These are phyloP conservation scores for Cetraspora pellucida DNA, from an alignment of 192 early-diverging fungal genomes.

Conservation along the genomic window DNA sequence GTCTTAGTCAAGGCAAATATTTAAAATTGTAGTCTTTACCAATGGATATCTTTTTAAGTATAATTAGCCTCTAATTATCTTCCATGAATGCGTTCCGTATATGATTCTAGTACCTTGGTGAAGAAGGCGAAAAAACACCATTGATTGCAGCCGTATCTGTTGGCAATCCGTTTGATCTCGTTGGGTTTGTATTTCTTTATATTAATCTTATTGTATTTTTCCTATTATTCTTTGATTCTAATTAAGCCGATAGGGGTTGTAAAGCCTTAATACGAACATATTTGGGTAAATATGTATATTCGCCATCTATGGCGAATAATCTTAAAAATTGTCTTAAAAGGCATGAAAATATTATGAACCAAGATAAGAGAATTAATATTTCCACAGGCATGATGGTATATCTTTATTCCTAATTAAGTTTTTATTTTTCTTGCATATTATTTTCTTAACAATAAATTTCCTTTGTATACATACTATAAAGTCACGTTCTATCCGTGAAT, in stretches of 20 bases:
- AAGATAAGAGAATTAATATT: conserved; percentile 33
- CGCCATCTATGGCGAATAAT: conserved; percentile 52
- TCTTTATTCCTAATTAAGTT: neutral
- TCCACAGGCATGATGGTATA: neutral
- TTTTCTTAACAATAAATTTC: neutral
- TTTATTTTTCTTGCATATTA: neutral
- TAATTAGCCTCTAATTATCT: too few relatives aligned
- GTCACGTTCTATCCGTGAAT: conserved; percentile 70
- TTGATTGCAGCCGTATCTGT: conserved; percentile 78
- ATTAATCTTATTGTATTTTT: conserved; percentile 20
- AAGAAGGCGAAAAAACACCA: conserved; percentile 73
- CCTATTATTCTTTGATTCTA: conserved; percentile 19
- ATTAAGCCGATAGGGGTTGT: conserved; percentile 36
- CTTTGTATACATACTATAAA: neutral
- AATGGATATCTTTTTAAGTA: too few relatives aligned
- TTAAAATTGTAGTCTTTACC: neutral
- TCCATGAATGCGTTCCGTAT: too few relatives aligned
- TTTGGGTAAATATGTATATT: conserved; percentile 47
- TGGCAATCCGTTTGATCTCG: conserved; percentile 86
- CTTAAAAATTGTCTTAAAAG: conserved; percentile 47
- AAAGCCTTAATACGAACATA: conserved; percentile 40
- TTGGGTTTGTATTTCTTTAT: conserved; percentile 45
- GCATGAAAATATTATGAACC: conserved; percentile 39
- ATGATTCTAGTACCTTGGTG: conserved; percentile 68
- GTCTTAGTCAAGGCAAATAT: conserved; percentile 76